Evolutionary conservation across 139 green algal species (phyloP).

Genomic region (Coelastrella sp.): DNA sequence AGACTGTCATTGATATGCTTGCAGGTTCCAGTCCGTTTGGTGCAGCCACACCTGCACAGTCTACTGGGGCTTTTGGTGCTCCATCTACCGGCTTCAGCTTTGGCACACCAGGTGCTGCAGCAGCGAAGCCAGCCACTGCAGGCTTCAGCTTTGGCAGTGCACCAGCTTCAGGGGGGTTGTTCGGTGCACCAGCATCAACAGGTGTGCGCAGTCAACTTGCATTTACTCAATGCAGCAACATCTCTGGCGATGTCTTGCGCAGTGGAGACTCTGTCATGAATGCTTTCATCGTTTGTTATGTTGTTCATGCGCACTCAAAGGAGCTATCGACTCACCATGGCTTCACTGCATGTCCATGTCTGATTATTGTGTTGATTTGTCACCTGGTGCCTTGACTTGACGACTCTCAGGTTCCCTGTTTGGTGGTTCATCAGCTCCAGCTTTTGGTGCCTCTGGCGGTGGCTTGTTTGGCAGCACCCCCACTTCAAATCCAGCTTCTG

Average conservation of each 20-base stretch:
- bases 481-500: neutral
- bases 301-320: neutral
- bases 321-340: too few species aligned
- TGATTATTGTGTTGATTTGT: too few species aligned
- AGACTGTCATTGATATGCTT: neutral
- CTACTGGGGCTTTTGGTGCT: conserved; percentile 44
- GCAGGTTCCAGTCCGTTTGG: conserved; percentile 48
- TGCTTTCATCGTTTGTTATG: neutral
- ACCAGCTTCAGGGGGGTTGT: conserved; percentile 57
- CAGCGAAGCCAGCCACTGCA: conserved; percentile 20
- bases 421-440: neutral
- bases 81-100: conserved; percentile 45
- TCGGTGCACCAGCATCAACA: conserved; percentile 42
- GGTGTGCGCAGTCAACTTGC: neutral
- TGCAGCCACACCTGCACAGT: conserved; percentile 4
- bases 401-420: neutral
- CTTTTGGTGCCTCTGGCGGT: conserved; percentile 45
- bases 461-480: conserved; percentile 56
- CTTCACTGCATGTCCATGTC: too few species aligned
- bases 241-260: too few species aligned
- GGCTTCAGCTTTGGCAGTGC: conserved; percentile 27
- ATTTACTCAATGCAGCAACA: too few species aligned
- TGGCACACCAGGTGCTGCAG: conserved; percentile 39
- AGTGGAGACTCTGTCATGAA: too few species aligned
- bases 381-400: too few species aligned